Conservation (phyloP, 176 grass and related monocot species). For the Ensete glaucum region DNA sequence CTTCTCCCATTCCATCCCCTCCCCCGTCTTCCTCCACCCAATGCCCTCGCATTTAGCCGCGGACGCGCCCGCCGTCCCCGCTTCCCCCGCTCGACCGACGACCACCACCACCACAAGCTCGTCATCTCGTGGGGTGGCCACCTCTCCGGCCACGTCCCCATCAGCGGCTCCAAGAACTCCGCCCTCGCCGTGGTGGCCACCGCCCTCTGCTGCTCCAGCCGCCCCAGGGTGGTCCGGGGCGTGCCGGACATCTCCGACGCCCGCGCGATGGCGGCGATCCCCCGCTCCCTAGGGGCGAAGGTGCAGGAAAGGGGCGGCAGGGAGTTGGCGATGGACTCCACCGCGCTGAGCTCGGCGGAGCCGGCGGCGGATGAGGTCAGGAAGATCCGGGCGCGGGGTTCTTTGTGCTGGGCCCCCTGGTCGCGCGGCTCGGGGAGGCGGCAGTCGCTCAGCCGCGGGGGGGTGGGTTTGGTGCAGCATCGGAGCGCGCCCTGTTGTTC, state of each 20-base stretch:
- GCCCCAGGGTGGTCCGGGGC: not conserved
- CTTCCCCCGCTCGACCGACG: not conserved
- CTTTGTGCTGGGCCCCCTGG: constrained; percentile 17
- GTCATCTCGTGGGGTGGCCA: constrained; percentile 7
- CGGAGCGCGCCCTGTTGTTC: constrained; percentile 14
- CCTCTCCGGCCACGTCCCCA: constrained; percentile 16
- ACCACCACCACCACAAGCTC: not conserved
- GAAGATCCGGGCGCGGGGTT: constrained; percentile 18
- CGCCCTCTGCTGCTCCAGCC: constrained; percentile 14
- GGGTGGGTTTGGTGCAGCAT: no score
- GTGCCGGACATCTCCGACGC: constrained; percentile 18
- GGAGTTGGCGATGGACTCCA: constrained; percentile 10
- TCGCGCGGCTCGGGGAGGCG: constrained; percentile 15
- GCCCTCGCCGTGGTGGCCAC: constrained; percentile 15
- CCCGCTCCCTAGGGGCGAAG: constrained; percentile 7
- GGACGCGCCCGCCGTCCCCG: no score
- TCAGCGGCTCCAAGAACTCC: constrained; percentile 23
- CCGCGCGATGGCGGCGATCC: constrained; percentile 13
- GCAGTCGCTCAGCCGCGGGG: constrained; percentile 12
- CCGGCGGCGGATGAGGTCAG: not conserved
- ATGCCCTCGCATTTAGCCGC: not conserved
- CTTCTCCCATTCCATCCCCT: not conserved
- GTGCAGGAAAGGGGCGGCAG: constrained; percentile 9
- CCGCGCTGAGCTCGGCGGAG: constrained; percentile 1
- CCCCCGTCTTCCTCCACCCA: not conserved